Evolutionary conservation across 495 filamentous ascomycete species (phyloP), one percentile per base, ranked within the genome.

Genomic region (Hapsidospora chrysogenum): DNA sequence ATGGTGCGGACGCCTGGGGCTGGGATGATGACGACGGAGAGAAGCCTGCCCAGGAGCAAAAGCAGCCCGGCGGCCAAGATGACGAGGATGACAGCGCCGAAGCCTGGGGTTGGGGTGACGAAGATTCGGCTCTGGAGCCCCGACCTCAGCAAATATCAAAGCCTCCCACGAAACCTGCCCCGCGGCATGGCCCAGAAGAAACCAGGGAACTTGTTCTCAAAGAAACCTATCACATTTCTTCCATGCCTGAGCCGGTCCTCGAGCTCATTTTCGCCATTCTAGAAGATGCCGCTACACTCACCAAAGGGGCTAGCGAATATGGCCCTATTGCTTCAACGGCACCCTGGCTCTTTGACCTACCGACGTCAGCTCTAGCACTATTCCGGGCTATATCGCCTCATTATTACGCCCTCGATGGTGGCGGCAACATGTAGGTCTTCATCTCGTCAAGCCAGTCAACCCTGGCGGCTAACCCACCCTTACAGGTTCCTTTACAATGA

Each of bases 401-500:
- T 8, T 83, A 81, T 49, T 99, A 99, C 54, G 52, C 64, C 0
- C 44, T 66, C 15, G 62, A 75, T 25, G 53, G 58, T 14, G 70
- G 75, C 17, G 84, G 84, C 3, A 82, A 80, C 46, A 89, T 94
- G 81, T 68, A 55, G 45, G 62, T 38, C 7, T 22, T 4, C 16
- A 11, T 27, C 7, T 11, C n/a, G n/a, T 6, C 18, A 23, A 20
- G n/a, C 11, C 13, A 30, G 19, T 19, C 6, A 21, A 26, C n/a
- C 9, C 9, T 20, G n/a, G 8, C 6, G 8, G 4, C 14, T 35
- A 6, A 21, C 20, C 31, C 3, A 13, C 7, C 9, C 1, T 4
- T 21, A 20, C 14, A 74, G 71, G 68, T 84, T 78, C 42, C 65
- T 94, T 29, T 99, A 96, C 53, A 96, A 99, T 46, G 89, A 99